Percentiles rank a stretch among this genome's conserved stretches.
phyloP scores from a whole-genome alignment of 116 monocot species.

The Zostera marina region DNA sequence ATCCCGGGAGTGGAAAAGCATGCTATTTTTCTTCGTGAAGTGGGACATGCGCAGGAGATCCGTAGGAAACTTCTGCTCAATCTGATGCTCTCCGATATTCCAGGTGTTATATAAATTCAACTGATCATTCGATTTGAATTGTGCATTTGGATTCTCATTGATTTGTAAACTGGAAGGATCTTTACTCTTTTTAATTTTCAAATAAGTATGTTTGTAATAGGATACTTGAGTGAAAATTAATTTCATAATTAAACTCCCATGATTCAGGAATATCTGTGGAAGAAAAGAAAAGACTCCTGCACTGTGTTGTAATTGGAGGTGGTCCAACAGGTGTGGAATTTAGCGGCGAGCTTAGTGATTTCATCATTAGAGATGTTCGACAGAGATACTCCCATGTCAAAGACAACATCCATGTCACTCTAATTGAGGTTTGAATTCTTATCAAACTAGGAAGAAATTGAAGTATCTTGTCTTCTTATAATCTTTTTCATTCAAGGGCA shows the following conservation, averaged over 20 bases:
- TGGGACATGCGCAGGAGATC: constrained; percentile 86
- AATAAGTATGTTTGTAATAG: background rate
- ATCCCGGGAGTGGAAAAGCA: constrained; percentile 75
- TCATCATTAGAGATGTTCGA: constrained; percentile 78
- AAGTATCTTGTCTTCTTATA: background rate
- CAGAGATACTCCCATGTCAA: constrained; percentile 89
- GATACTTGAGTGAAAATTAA: background rate
- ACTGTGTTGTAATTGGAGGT: constrained; percentile 92
- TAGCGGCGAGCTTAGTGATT: constrained; percentile 97
- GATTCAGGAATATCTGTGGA: constrained; percentile 60
- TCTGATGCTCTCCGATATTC: constrained; percentile 84
- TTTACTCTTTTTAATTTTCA: background rate
- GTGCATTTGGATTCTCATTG: background rate
- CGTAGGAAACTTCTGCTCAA: constrained; percentile 73
- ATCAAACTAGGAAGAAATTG: no score
- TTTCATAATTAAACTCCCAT: background rate
- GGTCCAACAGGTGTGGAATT: constrained; percentile 97
- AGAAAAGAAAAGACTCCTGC: constrained; percentile 71
- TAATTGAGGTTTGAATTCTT: constrained; percentile 59
- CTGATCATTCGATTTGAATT: background rate
- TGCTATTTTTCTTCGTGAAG: constrained; percentile 84
- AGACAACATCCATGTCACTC: constrained; percentile 81
- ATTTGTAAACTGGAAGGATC: background rate
- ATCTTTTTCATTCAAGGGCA: background rate
- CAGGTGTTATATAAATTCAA: constrained; percentile 34